Evolutionary conservation across 2,329 filamentous ascomycete genomes (phyloP).

Genomic region (Moelleriella libera): DNA sequence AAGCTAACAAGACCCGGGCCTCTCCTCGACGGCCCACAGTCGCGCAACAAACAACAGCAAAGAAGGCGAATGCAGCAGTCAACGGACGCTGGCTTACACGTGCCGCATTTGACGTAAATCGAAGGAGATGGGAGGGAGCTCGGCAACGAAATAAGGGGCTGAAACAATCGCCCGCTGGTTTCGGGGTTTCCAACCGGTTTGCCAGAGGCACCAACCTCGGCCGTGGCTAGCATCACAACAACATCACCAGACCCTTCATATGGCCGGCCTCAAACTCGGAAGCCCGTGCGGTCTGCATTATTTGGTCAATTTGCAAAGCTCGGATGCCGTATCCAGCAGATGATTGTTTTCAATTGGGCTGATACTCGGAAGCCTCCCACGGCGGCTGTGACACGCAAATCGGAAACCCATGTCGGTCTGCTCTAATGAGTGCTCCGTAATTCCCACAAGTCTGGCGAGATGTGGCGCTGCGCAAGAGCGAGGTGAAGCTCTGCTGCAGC

Average conservation of each 20-base stretch:
- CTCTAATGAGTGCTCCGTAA: no score
- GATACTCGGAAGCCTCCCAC: no score
- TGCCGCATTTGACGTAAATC: not conserved
- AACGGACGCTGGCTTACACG: not conserved
- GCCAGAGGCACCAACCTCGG: not conserved
- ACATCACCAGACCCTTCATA: no score
- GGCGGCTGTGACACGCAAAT: no score
- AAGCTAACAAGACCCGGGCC: not conserved
- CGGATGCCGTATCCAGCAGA: no score
- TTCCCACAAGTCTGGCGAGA: no score
- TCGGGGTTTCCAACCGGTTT: not conserved
- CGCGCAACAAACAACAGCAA: not conserved
- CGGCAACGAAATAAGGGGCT: not conserved
- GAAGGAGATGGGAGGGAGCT: not conserved
- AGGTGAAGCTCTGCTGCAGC: not conserved
- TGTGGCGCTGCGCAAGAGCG: no score
- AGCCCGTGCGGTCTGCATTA: no score
- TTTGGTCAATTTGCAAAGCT: no score
- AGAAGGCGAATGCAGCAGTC: not conserved
- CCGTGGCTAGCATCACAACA: not conserved
- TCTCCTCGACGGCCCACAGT: not conserved
- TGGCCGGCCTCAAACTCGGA: no score
- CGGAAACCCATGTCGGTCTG: no score
- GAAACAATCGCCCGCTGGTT: not conserved
- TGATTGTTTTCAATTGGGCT: no score